Evolutionary conservation across 805 yeast species (phyloP).

Genomic region (Saccharomyces paradoxus): DNA sequence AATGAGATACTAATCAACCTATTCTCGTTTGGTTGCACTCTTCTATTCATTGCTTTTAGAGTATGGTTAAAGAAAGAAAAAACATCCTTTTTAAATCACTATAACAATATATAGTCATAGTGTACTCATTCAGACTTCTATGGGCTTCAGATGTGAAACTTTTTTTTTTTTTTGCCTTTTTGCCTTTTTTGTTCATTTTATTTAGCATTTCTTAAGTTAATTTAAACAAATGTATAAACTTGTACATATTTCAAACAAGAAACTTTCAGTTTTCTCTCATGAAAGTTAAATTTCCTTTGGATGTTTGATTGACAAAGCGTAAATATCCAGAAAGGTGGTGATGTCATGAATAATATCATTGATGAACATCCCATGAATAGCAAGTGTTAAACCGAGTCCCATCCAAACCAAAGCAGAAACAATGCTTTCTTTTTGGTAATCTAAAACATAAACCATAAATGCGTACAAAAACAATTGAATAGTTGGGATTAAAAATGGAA

Average conservation of each 20-base stretch:
- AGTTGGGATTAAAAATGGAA: slow-evolving; percentile 63
- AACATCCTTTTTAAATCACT: not conserved
- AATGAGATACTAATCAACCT: not conserved
- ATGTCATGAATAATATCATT: slow-evolving; percentile 73
- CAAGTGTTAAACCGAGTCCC: slow-evolving; percentile 59
- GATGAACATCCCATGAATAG: slow-evolving; percentile 66
- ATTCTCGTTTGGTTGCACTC: not conserved
- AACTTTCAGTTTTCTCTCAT: not conserved
- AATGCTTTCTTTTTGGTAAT: slow-evolving; percentile 34
- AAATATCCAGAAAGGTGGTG: slow-evolving; percentile 78
- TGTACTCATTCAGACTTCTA: not conserved
- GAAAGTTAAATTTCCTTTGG: slow-evolving; percentile 40
- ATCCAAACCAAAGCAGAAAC: slow-evolving; percentile 51
- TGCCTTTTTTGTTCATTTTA: not conserved
- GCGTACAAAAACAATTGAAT: slow-evolving; percentile 34
- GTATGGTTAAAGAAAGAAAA: not conserved
- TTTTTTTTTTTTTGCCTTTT: not conserved
- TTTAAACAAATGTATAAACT: slow-evolving; percentile 9
- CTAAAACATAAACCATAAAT: slow-evolving; percentile 24
- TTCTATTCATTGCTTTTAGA: not conserved
- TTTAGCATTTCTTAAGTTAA: not conserved
- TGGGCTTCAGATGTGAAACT: not conserved
- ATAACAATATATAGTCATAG: not conserved
- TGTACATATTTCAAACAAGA: slow-evolving; percentile 8
- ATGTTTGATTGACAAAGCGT: slow-evolving; percentile 78